A percentile compares a stretch with the other conserved stretches of the same genome.
Evolutionary conservation across 2,329 filamentous ascomycete species (phyloP).

Genomic region (Graphilbum ipis-grandicollis): DNA sequence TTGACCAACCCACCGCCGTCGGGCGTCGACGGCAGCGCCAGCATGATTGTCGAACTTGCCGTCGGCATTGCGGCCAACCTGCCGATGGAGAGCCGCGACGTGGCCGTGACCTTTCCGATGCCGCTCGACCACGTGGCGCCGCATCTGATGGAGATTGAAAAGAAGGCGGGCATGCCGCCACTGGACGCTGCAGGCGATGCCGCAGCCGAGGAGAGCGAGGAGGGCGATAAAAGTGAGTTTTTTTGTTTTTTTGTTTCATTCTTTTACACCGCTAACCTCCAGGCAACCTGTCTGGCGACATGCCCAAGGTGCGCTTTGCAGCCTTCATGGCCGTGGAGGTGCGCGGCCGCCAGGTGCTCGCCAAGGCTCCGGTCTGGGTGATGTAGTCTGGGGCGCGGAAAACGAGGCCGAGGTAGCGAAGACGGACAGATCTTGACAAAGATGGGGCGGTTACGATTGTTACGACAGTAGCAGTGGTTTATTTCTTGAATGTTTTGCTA

Average conservation of each 20-base stretch:
- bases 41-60: slow-evolving; percentile 85
- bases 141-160: slow-evolving; percentile 78
- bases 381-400: slow-evolving; percentile 17
- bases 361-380: slow-evolving; percentile 60
- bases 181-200: slow-evolving; percentile 28
- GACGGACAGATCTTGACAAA: no score
- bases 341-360: slow-evolving; percentile 54
- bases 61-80: slow-evolving; percentile 73
- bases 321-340: slow-evolving; percentile 63
- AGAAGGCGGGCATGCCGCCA: slow-evolving; percentile 46
- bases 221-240: slow-evolving; percentile 17
- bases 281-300: slow-evolving; percentile 23
- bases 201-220: slow-evolving; percentile 19
- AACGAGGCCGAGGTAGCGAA: no score
- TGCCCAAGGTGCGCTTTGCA: slow-evolving; percentile 50
- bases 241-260: background rate
- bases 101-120: slow-evolving; percentile 69
- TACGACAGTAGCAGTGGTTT: no score
- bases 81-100: slow-evolving; percentile 79
- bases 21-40: slow-evolving; percentile 73
- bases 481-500: background rate
- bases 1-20: slow-evolving; percentile 60
- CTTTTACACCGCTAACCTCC: background rate
- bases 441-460: no score
- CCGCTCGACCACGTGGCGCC: slow-evolving; percentile 56